These are phyloP conservation scores for Ophiorrhiza pumila DNA, from an alignment of 257 asterid genomes.

Conservation along the genomic window DNA sequence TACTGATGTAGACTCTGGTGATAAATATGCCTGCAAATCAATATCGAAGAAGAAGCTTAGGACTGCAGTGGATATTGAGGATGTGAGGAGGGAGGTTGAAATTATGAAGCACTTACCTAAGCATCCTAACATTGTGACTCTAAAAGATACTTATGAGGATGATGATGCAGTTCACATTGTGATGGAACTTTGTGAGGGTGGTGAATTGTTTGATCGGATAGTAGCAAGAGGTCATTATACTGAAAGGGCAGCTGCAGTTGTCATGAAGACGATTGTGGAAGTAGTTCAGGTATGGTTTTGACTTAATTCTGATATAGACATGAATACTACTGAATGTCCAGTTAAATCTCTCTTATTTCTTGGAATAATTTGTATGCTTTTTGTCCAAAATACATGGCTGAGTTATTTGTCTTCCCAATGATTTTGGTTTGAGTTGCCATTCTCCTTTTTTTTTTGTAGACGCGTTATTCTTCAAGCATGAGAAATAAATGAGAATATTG, in stretches of 20 bases:
- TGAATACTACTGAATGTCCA: neutral
- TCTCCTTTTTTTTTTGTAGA: neutral
- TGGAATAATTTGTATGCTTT: neutral
- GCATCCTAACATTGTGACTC: constrained; percentile 41
- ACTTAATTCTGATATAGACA: neutral
- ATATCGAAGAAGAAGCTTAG: constrained; percentile 49
- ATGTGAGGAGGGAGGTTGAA: constrained; percentile 52
- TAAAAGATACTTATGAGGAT: constrained; percentile 50
- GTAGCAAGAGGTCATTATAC: constrained; percentile 54
- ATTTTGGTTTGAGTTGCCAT: neutral
- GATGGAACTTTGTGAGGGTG: constrained; percentile 56
- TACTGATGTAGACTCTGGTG: constrained; percentile 39
- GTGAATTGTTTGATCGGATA: constrained; percentile 50
- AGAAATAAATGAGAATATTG: too few species aligned
- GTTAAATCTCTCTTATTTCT: neutral
- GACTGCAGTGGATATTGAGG: constrained; percentile 47
- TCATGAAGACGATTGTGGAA: constrained; percentile 60
- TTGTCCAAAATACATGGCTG: neutral
- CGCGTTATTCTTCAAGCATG: neutral
- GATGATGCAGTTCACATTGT: constrained; percentile 47
- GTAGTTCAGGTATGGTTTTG: constrained; percentile 50
- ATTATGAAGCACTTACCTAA: constrained; percentile 46
- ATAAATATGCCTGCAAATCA: constrained; percentile 46
- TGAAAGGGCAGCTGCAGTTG: constrained; percentile 49
- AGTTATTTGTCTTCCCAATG: neutral